Base-by-base conservation (phyloP, 306 rosid species). In the Pterocarpus macrocarpus region DNA sequence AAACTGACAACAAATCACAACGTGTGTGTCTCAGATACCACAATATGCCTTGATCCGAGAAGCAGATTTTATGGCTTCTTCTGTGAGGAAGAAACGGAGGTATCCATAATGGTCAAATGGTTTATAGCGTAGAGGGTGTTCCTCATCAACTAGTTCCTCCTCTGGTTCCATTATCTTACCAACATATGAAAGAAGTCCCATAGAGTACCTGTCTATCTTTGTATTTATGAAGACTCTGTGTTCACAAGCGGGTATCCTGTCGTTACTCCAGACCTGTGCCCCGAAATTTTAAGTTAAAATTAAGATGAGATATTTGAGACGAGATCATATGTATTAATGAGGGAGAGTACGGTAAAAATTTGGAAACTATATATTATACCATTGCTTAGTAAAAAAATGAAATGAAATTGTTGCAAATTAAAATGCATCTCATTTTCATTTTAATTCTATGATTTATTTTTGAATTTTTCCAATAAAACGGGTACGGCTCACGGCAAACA, bases 81-180 rank as follows among this genome's bases (percentile, higher is more conserved):
- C 77, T 1, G 87, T 34, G 70, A 64, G 64, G 58, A 66, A 67
- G 65, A 72, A 83, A 58, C 80, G 71, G 1, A 83, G 83, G 52
- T 83, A 83, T 4, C 66, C 83, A 28, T 78, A 83, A 73, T 83
- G 83, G 67, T 83, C 72, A 66, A 83, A 79, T 34, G 86, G 76
- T 39, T 78, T 83, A 33, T 64, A 83, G 7, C 33, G 49, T 0
- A 79, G 64, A 22, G 83, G 87, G 39, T 83, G 76, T 6, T 83
- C 72, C 28, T 57, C 77, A 8, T 83, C 87, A n/a, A 83, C 82
- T 14, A 82, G 22, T 62, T 64, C 59, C n/a, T 71, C 79, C 10
- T 50, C 28, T 70, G 79, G 69, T 39, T 82, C 79, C 50, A 82
- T 52, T 35, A 77, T 53, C n/a, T 77, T 64, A 62, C 9, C 7